phyloP scores from a whole-genome alignment of 2,329 filamentous ascomycete genomes.

The Ophiocordyceps sinensis region DNA sequence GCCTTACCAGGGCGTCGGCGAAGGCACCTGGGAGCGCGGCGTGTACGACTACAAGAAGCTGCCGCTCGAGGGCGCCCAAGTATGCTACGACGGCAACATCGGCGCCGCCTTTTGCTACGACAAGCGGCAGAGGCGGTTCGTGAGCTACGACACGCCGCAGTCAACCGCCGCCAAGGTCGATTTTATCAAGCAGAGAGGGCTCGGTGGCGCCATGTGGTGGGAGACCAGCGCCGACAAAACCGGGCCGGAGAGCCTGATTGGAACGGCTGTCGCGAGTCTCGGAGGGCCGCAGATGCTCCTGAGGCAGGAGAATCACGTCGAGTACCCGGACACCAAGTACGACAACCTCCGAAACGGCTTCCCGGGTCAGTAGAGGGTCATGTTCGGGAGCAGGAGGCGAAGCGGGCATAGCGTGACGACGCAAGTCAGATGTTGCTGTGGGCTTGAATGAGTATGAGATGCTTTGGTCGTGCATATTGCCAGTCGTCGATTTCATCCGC shows the following conservation, averaged over 20 bases:
- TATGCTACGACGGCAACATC: conserved; percentile 46
- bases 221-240: conserved; percentile 68
- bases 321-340: conserved; percentile 53
- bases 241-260: conserved; percentile 53
- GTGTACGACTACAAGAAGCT: conserved; percentile 83
- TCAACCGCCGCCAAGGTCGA: conserved; percentile 56
- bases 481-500: too few relatives aligned
- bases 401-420: too few relatives aligned
- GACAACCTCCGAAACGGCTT: conserved; percentile 52
- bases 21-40: conserved; percentile 72
- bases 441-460: too few relatives aligned
- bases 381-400: background rate
- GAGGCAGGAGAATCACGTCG: conserved; percentile 41
- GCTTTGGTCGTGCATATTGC: too few relatives aligned
- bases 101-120: conserved; percentile 71
- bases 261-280: conserved; percentile 43
- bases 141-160: conserved; percentile 63
- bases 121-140: conserved; percentile 43
- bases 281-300: conserved; percentile 37
- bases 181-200: conserved; percentile 49
- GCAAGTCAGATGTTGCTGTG: too few relatives aligned
- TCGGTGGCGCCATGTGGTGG: conserved; percentile 98
- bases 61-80: conserved; percentile 51
- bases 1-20: conserved; percentile 56
- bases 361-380: conserved; percentile 22